These are phyloP conservation scores for Tuber microsphaerosporum DNA, from an alignment of 495 filamentous ascomycete genomes.

Conservation along the genomic window DNA sequence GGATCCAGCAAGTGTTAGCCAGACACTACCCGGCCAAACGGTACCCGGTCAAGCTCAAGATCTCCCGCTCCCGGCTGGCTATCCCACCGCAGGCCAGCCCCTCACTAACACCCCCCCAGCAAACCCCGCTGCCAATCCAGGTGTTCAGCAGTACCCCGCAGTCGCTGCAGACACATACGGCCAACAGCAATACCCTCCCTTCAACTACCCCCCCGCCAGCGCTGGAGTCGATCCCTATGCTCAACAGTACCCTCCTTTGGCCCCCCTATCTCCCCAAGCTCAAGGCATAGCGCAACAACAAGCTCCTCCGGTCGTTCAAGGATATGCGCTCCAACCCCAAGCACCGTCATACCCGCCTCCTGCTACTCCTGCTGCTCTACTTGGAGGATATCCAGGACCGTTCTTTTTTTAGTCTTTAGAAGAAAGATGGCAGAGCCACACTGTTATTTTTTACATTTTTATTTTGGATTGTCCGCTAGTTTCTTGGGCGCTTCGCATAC, in stretches of 20 bases:
- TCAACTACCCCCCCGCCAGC: not conserved
- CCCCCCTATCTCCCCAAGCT: not conserved
- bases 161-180: not conserved
- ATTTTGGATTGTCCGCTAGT: not conserved
- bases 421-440: not conserved
- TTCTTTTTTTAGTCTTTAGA: not conserved
- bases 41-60: not conserved
- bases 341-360: not conserved
- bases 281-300: not conserved
- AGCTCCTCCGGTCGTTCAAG: not conserved
- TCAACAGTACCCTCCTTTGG: not conserved
- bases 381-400: not conserved
- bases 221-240: not conserved
- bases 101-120: not conserved
- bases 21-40: not conserved
- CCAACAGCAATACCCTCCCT: not conserved
- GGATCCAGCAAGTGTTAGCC: not conserved
- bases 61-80: not conserved
- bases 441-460: not conserved
- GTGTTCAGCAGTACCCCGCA: not conserved
- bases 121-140: not conserved
- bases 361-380: not conserved
- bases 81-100: not conserved
- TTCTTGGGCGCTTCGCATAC: not conserved
- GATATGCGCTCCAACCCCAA: not conserved